Percentiles rank a stretch among this genome's conserved stretches.
Conservation (phyloP, 192 early-diverging fungal genomes). For the Coemansia sp. region DNA sequence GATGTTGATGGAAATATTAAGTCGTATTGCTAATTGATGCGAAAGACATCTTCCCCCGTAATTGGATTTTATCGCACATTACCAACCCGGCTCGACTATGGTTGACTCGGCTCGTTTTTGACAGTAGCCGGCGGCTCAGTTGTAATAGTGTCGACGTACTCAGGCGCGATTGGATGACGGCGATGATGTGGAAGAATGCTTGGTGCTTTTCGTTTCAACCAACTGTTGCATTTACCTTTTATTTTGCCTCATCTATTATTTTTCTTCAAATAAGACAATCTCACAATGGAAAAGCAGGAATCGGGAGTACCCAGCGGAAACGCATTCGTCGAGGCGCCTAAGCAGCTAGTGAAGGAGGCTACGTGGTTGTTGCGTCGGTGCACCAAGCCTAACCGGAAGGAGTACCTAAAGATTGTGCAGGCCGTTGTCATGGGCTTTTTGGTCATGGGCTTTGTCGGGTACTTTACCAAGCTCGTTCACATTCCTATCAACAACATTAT, state of each 20-base stretch:
- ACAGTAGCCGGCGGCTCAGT: neutral
- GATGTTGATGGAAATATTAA: neutral
- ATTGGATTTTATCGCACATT: neutral
- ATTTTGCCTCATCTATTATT: neutral
- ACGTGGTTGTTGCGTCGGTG: slow-evolving; percentile 91
- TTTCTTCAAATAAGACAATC: neutral
- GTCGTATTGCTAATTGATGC: neutral
- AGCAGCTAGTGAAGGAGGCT: slow-evolving; percentile 91
- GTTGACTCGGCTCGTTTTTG: neutral
- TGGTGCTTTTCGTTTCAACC: neutral
- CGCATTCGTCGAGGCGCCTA: slow-evolving; percentile 79
- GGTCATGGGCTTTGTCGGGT: slow-evolving; percentile 96
- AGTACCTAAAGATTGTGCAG: slow-evolving; percentile 92
- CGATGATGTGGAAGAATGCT: neutral
- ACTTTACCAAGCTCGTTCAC: slow-evolving; percentile 98
- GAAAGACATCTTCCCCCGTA: neutral
- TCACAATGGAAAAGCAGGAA: slow-evolving; percentile 37
- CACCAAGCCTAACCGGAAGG: slow-evolving; percentile 96
- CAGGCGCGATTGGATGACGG: neutral
- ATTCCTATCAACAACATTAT: slow-evolving; percentile 99
- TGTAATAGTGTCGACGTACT: neutral
- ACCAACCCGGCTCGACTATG: neutral
- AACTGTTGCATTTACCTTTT: neutral
- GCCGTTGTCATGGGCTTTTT: slow-evolving; percentile 95
- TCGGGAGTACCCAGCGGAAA: slow-evolving; percentile 29